Base-by-base conservation (phyloP, 495 filamentous ascomycete genomes). In the Lasiosphaeria miniovina region DNA sequence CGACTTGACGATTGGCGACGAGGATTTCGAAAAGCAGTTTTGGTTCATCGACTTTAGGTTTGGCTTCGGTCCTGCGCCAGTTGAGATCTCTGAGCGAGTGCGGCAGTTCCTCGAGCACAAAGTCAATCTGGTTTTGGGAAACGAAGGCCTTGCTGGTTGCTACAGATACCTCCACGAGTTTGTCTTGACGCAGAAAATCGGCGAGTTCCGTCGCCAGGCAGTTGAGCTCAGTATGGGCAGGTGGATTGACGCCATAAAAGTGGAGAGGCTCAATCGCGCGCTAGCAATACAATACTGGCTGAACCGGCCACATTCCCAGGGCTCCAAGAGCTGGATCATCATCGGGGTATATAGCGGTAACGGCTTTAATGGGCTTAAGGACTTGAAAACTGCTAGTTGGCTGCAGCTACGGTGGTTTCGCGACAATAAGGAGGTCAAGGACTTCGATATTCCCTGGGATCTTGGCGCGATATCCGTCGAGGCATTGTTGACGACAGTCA, bases 1-100 rank as follows among this genome's bases (percentile, higher is more conserved):
- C 31, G 94, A 98, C 65, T 83, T 98, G 58, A 89, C 89, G 0
- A 87, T 97, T 58, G 89, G 87, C 1, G 86, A 91, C 61, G 92
- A 96, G 66, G 85, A 93, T 54, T 83, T 84, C 12, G 74, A 81
- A 35, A 88, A 86, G 8, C 93, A 93, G 68, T 91, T 96, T 68
- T 96, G 86, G 74, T 96, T 97, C 67, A 87, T 98, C 61, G 93
- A 97, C 66, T 88, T 96, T 61, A 84, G 92, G 54, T 91, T 95
- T 61, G 73, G 86, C 33, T 98, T 95, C 71, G 78, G 75, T 14
- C 94, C 94, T 7, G 81, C 84, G 4, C 65, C 80, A 3, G 74
- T 80, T 1, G 80, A 83, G 24, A 68, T 91, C 9, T 80, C 87
- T 0, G 80, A 81, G 9, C 74, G 80, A 12, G 61, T 93, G 33